phyloP scores from a whole-genome alignment of 2,329 filamentous ascomycete species.

The Myriangium duriaei region DNA sequence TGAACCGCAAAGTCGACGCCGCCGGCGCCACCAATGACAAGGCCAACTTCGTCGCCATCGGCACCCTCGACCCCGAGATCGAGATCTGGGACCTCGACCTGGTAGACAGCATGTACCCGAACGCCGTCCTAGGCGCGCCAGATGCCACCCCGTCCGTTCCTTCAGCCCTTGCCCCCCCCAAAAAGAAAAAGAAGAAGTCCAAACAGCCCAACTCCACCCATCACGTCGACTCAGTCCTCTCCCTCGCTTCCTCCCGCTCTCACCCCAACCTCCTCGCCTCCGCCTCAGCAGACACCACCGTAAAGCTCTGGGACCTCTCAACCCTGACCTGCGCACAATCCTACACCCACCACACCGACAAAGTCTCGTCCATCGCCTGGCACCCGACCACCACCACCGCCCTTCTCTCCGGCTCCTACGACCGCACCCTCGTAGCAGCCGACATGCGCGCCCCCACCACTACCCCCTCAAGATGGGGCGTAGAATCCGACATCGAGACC shows the following conservation, averaged over 20 bases:
- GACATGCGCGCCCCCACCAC: slow-evolving; percentile 84
- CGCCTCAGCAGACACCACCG: slow-evolving; percentile 87
- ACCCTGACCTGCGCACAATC: slow-evolving; percentile 89
- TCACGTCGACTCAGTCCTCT: slow-evolving; percentile 87
- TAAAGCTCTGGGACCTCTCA: slow-evolving; percentile 95
- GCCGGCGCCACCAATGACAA: slow-evolving; percentile 25
- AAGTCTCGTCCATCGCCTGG: slow-evolving; percentile 94
- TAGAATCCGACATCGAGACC: slow-evolving; percentile 89
- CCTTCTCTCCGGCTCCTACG: slow-evolving; percentile 85
- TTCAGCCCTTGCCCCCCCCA: slow-evolving; percentile 33
- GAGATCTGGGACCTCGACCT: slow-evolving; percentile 97
- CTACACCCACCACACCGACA: slow-evolving; percentile 91
- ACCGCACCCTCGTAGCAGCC: slow-evolving; percentile 83
- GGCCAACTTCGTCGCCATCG: slow-evolving; percentile 88
- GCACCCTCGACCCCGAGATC: slow-evolving; percentile 96
- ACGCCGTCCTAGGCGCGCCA: slow-evolving; percentile 80
- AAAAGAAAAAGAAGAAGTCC: slow-evolving; percentile 84
- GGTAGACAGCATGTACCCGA: slow-evolving; percentile 95
- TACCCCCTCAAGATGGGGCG: slow-evolving; percentile 78
- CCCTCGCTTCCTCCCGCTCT: slow-evolving; percentile 80
- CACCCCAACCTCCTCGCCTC: slow-evolving; percentile 92
- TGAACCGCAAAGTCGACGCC: slow-evolving; percentile 46
- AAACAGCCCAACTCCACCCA: slow-evolving; percentile 82
- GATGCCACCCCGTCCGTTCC: slow-evolving; percentile 25
- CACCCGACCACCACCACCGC: slow-evolving; percentile 77